Evolutionary conservation across 176 grass and related monocot species (phyloP).

Genomic region (Chrysopogon serrulatus): DNA sequence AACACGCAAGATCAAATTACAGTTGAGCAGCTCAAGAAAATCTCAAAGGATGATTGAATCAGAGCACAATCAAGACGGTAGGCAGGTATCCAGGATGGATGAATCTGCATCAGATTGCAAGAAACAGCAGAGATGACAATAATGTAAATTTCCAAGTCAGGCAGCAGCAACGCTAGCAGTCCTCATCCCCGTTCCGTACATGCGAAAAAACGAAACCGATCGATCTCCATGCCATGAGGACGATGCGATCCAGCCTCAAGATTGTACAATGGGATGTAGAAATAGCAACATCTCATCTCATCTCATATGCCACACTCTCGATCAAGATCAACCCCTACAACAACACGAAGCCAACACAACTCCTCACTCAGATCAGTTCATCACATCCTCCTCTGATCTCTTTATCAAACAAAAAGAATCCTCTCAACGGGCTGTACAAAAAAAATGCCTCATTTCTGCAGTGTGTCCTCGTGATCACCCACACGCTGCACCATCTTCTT

Average conservation of each 20-base stretch:
- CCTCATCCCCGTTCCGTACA: too few species aligned
- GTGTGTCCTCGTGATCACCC: not conserved
- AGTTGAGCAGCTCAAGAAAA: not conserved
- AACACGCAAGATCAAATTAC: too few species aligned
- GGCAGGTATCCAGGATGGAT: too few species aligned
- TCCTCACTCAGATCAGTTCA: not conserved
- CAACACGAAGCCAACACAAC: not conserved
- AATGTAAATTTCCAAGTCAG: too few species aligned
- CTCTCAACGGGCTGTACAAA: slow-evolving; percentile 34
- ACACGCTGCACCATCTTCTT: not conserved
- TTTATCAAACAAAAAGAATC: not conserved
- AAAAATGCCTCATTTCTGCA: slow-evolving; percentile 20
- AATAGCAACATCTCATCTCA: not conserved
- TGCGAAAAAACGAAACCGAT: too few species aligned
- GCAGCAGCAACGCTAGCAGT: too few species aligned
- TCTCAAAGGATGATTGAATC: too few species aligned
- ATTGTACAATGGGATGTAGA: not conserved
- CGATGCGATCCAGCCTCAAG: not conserved
- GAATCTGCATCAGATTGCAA: too few species aligned
- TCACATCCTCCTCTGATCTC: not conserved
- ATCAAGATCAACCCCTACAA: slow-evolving; percentile 2
- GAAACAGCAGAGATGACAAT: too few species aligned
- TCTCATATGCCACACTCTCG: not conserved
- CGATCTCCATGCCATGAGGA: too few species aligned
- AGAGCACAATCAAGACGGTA: too few species aligned